These are phyloP conservation scores for Globisporangium yorkense DNA, from an alignment of 352 stramenopile species.

Conservation along the genomic window DNA sequence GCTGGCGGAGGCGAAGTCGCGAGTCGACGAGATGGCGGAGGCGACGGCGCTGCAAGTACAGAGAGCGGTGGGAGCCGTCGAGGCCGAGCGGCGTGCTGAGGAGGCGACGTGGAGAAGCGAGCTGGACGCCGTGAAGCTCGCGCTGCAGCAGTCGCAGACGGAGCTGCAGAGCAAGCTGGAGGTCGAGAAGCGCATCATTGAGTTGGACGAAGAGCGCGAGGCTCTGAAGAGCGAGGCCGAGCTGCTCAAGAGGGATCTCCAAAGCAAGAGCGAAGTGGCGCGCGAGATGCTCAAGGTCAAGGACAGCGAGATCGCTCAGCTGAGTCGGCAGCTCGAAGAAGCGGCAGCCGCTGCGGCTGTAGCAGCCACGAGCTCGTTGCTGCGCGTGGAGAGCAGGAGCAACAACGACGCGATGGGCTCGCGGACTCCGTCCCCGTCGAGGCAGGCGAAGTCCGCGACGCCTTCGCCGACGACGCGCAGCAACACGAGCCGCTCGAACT, in stretches of 20 bases:
- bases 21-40: constrained; percentile 21
- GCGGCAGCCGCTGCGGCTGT: constrained; percentile 21
- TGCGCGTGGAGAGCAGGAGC: constrained; percentile 14
- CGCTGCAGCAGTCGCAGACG: constrained; percentile 25
- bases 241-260: constrained; percentile 28
- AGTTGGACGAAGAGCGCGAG: constrained; percentile 17
- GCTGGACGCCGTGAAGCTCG: constrained; percentile 23
- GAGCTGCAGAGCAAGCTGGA: constrained; percentile 17
- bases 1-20: constrained; percentile 18
- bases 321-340: constrained; percentile 45
- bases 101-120: constrained; percentile 22
- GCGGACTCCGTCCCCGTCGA: constrained; percentile 16
- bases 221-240: constrained; percentile 22
- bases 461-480: constrained; percentile 33
- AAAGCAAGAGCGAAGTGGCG: constrained; percentile 28
- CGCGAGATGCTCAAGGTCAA: constrained; percentile 45
- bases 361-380: neutral
- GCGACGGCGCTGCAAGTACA: constrained; percentile 15
- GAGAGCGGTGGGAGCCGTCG: constrained; percentile 15
- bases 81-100: constrained; percentile 23
- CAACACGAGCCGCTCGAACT: constrained; percentile 26
- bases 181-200: neutral
- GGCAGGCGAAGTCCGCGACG: constrained; percentile 32
- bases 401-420: constrained; percentile 11
- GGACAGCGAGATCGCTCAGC: constrained; percentile 38